Conservation (phyloP, 257 asterid genomes). For the Ilex asprella region DNA sequence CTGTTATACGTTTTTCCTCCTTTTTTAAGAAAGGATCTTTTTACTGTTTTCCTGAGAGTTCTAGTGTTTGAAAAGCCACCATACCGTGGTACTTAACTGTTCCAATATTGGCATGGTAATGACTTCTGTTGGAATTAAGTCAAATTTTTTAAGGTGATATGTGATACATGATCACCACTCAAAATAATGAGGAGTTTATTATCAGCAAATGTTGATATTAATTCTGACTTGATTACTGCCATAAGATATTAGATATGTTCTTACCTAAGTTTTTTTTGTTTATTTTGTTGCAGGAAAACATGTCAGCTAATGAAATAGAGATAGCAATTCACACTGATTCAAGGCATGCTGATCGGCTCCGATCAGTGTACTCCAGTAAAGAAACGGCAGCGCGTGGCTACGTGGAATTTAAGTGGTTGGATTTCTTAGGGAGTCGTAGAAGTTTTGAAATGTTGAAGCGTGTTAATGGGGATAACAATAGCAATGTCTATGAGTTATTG, state of each 20-base stretch:
- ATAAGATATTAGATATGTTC: neutral
- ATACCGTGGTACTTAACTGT: too few relatives aligned
- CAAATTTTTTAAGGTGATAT: neutral
- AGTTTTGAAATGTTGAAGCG: slow-evolving; percentile 96
- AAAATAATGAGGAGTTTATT: neutral
- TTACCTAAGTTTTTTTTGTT: neutral
- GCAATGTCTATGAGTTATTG: slow-evolving; percentile 72
- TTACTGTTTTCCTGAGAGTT: neutral
- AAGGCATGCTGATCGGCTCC: slow-evolving; percentile 72
- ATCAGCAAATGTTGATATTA: neutral
- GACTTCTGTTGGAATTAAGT: too few relatives aligned
- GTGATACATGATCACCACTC: neutral
- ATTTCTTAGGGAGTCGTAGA: slow-evolving; percentile 83
- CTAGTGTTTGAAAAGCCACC: neutral
- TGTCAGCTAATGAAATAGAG: slow-evolving; percentile 77
- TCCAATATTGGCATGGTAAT: too few relatives aligned
- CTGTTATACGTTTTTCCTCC: neutral
- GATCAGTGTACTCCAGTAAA: slow-evolving; percentile 53
- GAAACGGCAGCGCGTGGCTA: slow-evolving; percentile 29
- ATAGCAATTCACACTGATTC: slow-evolving; percentile 86
- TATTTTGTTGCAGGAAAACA: slow-evolving; percentile 39
- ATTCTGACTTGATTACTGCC: neutral
- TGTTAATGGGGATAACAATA: slow-evolving; percentile 57
- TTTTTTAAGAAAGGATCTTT: too few relatives aligned
- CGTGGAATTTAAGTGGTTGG: slow-evolving; percentile 56